These are phyloP conservation scores for Amniculicola lignicola DNA, from an alignment of 495 filamentous ascomycete genomes.

Conservation along the genomic window DNA sequence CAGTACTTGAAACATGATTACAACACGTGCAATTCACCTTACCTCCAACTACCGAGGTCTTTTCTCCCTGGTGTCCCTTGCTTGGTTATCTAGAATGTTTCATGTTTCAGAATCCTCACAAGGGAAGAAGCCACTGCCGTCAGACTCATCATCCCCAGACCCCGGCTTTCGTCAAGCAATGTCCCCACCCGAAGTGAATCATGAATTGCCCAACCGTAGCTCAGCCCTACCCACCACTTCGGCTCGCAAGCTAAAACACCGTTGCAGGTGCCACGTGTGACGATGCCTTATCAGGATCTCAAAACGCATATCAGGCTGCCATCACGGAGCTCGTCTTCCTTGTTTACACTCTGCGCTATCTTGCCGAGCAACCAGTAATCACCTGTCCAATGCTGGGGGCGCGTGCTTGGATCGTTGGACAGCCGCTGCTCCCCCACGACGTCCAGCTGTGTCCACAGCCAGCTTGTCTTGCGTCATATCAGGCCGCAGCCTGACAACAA, in stretches of 20 bases:
- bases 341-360: neutral
- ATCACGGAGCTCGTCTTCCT: neutral
- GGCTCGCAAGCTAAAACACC: conserved; percentile 13
- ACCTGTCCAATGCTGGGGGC: neutral
- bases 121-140: too few relatives aligned
- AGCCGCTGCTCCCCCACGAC: neutral
- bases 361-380: too few relatives aligned
- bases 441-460: neutral
- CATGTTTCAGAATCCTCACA: too few relatives aligned
- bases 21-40: too few relatives aligned
- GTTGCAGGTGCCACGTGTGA: conserved; percentile 28
- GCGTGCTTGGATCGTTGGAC: conserved; percentile 8
- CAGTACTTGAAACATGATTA: too few relatives aligned
- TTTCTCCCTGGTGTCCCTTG: too few relatives aligned
- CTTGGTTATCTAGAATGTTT: too few relatives aligned
- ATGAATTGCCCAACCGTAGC: conserved; percentile 25
- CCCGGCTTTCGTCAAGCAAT: too few relatives aligned
- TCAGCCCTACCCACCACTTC: conserved; percentile 32
- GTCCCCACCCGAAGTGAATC: too few relatives aligned
- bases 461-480: neutral
- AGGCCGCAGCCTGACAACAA: neutral
- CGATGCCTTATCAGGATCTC: conserved; percentile 16
- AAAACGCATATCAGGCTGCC: neutral
- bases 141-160: too few relatives aligned
- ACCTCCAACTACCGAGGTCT: too few relatives aligned